Percentiles rank a stretch among this genome's conserved stretches.
These are phyloP conservation scores for Ceriops tagal DNA, from an alignment of 345 rosid genomes.

Conservation along the genomic window DNA sequence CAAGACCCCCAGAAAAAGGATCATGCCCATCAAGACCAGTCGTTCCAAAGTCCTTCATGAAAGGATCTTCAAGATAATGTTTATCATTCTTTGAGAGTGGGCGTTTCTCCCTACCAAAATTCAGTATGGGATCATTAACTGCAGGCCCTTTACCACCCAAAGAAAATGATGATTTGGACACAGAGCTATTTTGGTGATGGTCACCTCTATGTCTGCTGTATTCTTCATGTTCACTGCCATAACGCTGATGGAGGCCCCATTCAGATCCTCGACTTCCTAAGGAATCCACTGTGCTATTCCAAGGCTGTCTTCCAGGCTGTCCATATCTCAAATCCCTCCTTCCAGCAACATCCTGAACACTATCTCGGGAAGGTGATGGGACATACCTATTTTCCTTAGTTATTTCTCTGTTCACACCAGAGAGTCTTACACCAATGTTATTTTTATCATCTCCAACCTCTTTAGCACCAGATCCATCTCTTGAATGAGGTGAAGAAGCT, in stretches of 20 bases:
- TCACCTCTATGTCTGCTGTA: slow-evolving; percentile 46
- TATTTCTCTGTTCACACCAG: slow-evolving; percentile 47
- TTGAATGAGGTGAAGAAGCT: slow-evolving; percentile 51
- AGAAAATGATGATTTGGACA: slow-evolving; percentile 43
- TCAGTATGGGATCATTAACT: slow-evolving; percentile 44
- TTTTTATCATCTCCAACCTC: slow-evolving; percentile 52
- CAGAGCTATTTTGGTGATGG: slow-evolving; percentile 32
- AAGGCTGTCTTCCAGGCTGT: slow-evolving; percentile 56
- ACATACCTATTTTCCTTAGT: slow-evolving; percentile 49
- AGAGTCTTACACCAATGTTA: slow-evolving; percentile 39
- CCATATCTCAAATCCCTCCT: slow-evolving; percentile 58
- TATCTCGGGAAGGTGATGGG: slow-evolving; percentile 44
- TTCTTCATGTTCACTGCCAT: slow-evolving; percentile 57
- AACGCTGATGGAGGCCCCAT: slow-evolving; percentile 37
- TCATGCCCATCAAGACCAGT: slow-evolving; percentile 64
- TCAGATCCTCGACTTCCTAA: slow-evolving; percentile 47
- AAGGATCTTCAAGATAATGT: slow-evolving; percentile 63
- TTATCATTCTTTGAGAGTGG: slow-evolving; percentile 59
- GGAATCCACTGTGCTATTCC: slow-evolving; percentile 49
- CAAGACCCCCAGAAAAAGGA: slow-evolving; percentile 61
- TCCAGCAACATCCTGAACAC: slow-evolving; percentile 43
- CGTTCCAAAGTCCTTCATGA: slow-evolving; percentile 52
- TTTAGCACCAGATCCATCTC: slow-evolving; percentile 32
- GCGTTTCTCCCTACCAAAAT: slow-evolving; percentile 61
- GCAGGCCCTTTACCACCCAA: slow-evolving; percentile 42